Conservation (phyloP, 805 yeast species). For the Danielia reshetovae region DNA sequence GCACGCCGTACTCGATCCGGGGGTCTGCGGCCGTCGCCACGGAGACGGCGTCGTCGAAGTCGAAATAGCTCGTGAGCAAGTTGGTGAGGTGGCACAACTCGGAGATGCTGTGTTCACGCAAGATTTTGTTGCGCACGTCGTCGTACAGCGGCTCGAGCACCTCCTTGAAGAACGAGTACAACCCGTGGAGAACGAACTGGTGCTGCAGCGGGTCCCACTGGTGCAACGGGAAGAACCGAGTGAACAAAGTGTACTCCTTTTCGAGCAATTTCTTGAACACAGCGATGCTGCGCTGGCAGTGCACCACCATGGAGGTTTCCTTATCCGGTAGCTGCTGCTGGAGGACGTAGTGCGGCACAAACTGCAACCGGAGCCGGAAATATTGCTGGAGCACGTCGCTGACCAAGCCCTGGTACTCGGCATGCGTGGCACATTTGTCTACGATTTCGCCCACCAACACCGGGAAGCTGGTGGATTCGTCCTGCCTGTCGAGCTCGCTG, state of each 20-base stretch:
- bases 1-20: slow-evolving; percentile 47
- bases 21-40: slow-evolving; percentile 10
- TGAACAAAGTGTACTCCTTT: slow-evolving; percentile 60
- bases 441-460: slow-evolving; percentile 10
- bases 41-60: slow-evolving; percentile 47
- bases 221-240: slow-evolving; percentile 40
- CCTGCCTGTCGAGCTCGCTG: slow-evolving; percentile 14
- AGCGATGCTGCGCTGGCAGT: slow-evolving; percentile 59
- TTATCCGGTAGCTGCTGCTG: no score
- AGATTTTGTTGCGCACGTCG: slow-evolving; percentile 56
- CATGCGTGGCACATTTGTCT: slow-evolving; percentile 24
- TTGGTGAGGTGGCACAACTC: slow-evolving; percentile 73
- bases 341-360: slow-evolving; percentile 41
- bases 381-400: slow-evolving; percentile 64
- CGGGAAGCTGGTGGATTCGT: slow-evolving; percentile 12
- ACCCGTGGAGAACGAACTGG: slow-evolving; percentile 21
- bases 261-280: slow-evolving; percentile 56
- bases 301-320: slow-evolving; percentile 41
- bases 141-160: slow-evolving; percentile 79
- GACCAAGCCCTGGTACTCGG: slow-evolving; percentile 62
- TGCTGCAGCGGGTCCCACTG: slow-evolving; percentile 10
- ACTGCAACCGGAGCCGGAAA: slow-evolving; percentile 50
- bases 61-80: slow-evolving; percentile 62
- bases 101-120: slow-evolving; percentile 66
- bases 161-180: slow-evolving; percentile 58